Conservation (phyloP, 2,329 filamentous ascomycete species). For the Sphaerulina populicola region DNA sequence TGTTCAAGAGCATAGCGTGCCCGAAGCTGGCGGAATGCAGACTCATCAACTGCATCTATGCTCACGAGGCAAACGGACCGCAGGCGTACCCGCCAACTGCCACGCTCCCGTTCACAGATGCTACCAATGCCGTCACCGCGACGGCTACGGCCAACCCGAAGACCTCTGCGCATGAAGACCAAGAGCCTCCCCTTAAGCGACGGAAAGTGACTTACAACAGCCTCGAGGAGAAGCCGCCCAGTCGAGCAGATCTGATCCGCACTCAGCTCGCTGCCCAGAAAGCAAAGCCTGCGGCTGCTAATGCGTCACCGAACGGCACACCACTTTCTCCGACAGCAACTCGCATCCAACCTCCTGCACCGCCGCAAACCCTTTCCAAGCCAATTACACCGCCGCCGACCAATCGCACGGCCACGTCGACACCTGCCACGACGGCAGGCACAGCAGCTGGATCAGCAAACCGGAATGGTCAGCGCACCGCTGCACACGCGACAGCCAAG, state of each 20-base stretch:
- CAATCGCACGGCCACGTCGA: slow-evolving; percentile 5
- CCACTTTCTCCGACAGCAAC: slow-evolving; percentile 1
- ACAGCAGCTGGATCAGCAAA: slow-evolving; percentile 11
- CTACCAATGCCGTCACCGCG: neutral
- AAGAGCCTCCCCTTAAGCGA: slow-evolving; percentile 25
- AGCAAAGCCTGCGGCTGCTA: slow-evolving; percentile 7
- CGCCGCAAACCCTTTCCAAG: slow-evolving; percentile 18
- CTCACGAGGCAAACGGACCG: slow-evolving; percentile 33
- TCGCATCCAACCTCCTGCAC: neutral
- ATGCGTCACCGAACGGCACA: slow-evolving; percentile 3
- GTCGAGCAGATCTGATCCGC: slow-evolving; percentile 26
- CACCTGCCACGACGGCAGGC: neutral
- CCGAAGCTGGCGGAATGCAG: slow-evolving; percentile 41
- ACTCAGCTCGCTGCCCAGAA: slow-evolving; percentile 18
- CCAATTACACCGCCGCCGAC: slow-evolving; percentile 22
- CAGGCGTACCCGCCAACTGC: neutral
- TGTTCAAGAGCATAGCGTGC: slow-evolving; percentile 48
- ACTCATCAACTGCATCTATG: slow-evolving; percentile 52
- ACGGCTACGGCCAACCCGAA: no score
- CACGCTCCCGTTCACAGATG: neutral
- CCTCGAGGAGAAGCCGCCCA: slow-evolving; percentile 26
- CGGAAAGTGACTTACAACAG: slow-evolving; percentile 27
- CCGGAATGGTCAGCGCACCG: slow-evolving; percentile 5
- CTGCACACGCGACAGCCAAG: slow-evolving; percentile 1
- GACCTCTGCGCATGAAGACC: slow-evolving; percentile 3